Evolutionary conservation across 805 yeast genomes (phyloP).

Genomic region (Lipomyces japonicus): DNA sequence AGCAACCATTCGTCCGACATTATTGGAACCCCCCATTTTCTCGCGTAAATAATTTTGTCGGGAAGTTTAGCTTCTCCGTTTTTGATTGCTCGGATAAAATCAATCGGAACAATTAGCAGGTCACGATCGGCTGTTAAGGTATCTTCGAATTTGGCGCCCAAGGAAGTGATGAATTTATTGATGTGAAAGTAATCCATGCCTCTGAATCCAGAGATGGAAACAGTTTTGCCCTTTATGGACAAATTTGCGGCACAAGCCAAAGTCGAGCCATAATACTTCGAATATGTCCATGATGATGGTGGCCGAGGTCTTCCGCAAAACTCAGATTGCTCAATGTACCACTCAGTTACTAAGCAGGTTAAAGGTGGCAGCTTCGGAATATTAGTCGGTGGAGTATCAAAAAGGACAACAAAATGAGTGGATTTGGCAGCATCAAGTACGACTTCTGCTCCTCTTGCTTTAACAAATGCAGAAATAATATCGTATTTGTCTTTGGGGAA

Average conservation of each 20-base stretch:
- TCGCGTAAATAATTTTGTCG: slow-evolving; percentile 36
- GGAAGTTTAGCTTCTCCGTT: slow-evolving; percentile 4
- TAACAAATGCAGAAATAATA: slow-evolving; percentile 11
- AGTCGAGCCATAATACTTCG: slow-evolving; percentile 46
- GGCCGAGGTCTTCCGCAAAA: slow-evolving; percentile 46
- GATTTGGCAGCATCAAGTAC: slow-evolving; percentile 5
- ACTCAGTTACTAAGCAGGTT: slow-evolving; percentile 58
- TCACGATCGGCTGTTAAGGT: slow-evolving; percentile 52
- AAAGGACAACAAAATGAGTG: slow-evolving; percentile 24
- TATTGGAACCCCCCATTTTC: slow-evolving; percentile 40
- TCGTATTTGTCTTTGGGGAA: slow-evolving; percentile 7
- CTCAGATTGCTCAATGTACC: slow-evolving; percentile 73
- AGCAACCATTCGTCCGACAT: slow-evolving; percentile 40
- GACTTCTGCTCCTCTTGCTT: slow-evolving; percentile 20
- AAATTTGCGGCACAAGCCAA: slow-evolving; percentile 35
- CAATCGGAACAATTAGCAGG: slow-evolving; percentile 44
- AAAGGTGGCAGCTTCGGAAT: slow-evolving; percentile 24
- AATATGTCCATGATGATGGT: slow-evolving; percentile 7
- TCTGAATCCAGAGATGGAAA: slow-evolving; percentile 68
- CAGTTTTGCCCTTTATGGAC: slow-evolving; percentile 34
- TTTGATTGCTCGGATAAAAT: background rate
- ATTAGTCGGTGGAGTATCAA: background rate
- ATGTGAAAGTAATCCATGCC: slow-evolving; percentile 74
- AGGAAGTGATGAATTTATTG: slow-evolving; percentile 53
- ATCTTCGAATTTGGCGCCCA: slow-evolving; percentile 52